Evolutionary conservation across 1,284 basidiomycete species (phyloP).

Genomic region (Bondarzewia mesenterica): DNA sequence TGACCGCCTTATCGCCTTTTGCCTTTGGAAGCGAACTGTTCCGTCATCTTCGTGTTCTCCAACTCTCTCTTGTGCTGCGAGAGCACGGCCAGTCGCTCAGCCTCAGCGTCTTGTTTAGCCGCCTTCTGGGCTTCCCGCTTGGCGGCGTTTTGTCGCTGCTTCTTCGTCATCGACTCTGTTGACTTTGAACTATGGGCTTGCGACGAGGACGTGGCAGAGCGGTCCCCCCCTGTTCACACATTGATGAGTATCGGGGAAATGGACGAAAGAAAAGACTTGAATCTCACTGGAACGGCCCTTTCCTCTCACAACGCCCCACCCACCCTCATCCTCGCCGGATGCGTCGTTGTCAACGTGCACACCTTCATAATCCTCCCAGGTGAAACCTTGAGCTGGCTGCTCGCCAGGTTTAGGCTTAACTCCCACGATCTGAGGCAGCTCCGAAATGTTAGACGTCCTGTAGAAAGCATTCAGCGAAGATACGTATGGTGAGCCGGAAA

Average conservation of each 20-base stretch:
- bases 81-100: constrained; percentile 39
- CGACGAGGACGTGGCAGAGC: neutral
- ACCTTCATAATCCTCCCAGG: constrained; percentile 72
- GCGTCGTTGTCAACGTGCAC: constrained; percentile 47
- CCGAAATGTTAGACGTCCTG: constrained; percentile 19
- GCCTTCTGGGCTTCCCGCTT: constrained; percentile 50
- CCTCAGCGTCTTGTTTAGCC: constrained; percentile 47
- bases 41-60: constrained; percentile 45
- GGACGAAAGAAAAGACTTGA: neutral
- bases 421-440: constrained; percentile 54
- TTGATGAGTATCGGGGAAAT: neutral
- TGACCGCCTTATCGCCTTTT: too few species aligned
- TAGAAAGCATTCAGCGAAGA: neutral
- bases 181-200: constrained; percentile 17
- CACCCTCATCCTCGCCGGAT: constrained; percentile 49
- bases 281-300: constrained; percentile 28
- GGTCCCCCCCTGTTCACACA: neutral
- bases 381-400: constrained; percentile 53
- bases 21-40: constrained; percentile 28
- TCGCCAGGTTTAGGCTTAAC: constrained; percentile 47
- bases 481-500: too few species aligned
- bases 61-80: constrained; percentile 53
- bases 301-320: constrained; percentile 69
- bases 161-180: constrained; percentile 47
- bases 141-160: constrained; percentile 60